Evolutionary conservation across 192 early-diverging fungal genomes (phyloP).

Genomic region (Backusella westeae): DNA sequence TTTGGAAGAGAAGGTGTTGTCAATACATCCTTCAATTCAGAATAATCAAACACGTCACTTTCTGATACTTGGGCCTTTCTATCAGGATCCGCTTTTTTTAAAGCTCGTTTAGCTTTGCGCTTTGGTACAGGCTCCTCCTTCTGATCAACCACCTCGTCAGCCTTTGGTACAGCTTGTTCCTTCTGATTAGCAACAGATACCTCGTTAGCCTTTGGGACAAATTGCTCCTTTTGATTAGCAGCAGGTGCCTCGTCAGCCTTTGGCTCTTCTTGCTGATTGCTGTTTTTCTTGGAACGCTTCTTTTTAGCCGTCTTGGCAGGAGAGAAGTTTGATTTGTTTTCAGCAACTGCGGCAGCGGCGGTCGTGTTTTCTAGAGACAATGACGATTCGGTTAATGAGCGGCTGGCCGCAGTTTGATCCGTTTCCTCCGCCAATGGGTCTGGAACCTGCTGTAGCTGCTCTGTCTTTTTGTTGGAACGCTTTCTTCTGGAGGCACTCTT

Average conservation of each 20-base stretch:
- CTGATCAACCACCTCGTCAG: not conserved
- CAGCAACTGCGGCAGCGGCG: not conserved
- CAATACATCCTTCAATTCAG: not conserved
- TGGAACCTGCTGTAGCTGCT: not conserved
- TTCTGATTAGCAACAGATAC: not conserved
- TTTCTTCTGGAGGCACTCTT: not conserved
- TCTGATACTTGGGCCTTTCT: not conserved
- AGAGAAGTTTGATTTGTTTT: not conserved
- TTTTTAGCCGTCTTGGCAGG: not conserved
- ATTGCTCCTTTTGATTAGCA: not conserved
- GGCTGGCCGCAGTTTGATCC: not conserved
- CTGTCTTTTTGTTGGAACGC: not conserved
- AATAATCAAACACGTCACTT: not conserved
- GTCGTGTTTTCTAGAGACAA: not conserved
- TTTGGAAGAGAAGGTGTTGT: not conserved
- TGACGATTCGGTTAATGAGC: not conserved
- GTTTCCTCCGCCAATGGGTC: not conserved
- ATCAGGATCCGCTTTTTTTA: not conserved
- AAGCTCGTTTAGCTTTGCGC: not conserved
- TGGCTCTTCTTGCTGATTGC: not conserved
- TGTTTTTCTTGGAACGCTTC: not conserved
- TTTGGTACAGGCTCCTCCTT: not conserved
- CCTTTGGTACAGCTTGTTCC: not conserved
- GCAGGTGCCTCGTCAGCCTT: not conserved
- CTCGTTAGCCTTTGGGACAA: not conserved